Conservation (phyloP, 352 stramenopile species). For the Globisporangium abappressorium region DNA sequence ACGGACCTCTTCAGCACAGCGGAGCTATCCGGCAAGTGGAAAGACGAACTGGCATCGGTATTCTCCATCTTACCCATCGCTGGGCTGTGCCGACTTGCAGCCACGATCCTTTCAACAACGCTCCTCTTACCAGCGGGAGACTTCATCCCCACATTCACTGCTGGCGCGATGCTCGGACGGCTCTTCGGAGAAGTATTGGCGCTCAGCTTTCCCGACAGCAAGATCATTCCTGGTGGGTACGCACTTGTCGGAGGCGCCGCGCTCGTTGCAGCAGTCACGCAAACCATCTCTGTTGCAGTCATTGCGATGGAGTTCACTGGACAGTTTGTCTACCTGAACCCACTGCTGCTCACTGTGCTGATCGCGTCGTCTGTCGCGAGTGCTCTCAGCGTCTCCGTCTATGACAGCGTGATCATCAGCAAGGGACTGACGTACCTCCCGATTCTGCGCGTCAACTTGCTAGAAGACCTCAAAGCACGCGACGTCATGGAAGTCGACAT, state of each 20-base stretch:
- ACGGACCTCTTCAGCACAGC: slow-evolving; percentile 27
- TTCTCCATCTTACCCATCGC: slow-evolving; percentile 34
- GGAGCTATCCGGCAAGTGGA: slow-evolving; percentile 30
- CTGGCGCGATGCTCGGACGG: slow-evolving; percentile 50
- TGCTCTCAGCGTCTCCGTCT: slow-evolving; percentile 54
- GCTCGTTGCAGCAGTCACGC: slow-evolving; percentile 56
- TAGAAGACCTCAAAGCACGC: slow-evolving; percentile 36
- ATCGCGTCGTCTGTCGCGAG: slow-evolving; percentile 47
- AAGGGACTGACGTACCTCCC: slow-evolving; percentile 55
- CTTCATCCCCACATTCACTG: slow-evolving; percentile 65
- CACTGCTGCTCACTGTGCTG: slow-evolving; percentile 50
- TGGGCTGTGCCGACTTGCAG: slow-evolving; percentile 28
- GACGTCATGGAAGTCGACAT: slow-evolving; percentile 56
- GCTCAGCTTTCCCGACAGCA: slow-evolving; percentile 28
- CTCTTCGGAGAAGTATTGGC: slow-evolving; percentile 49
- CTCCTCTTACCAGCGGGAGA: slow-evolving; percentile 55
- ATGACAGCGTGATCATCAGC: slow-evolving; percentile 57
- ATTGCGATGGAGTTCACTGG: slow-evolving; percentile 73
- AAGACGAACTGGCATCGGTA: slow-evolving; percentile 26
- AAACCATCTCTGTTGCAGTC: slow-evolving; percentile 73
- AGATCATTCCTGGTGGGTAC: slow-evolving; percentile 59
- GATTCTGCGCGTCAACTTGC: slow-evolving; percentile 46
- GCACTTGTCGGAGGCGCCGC: slow-evolving; percentile 60
- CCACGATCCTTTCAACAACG: slow-evolving; percentile 46
- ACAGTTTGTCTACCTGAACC: slow-evolving; percentile 67